Base-by-base conservation (phyloP, 2,329 filamentous ascomycete species). In the Emmonsia crescens region DNA sequence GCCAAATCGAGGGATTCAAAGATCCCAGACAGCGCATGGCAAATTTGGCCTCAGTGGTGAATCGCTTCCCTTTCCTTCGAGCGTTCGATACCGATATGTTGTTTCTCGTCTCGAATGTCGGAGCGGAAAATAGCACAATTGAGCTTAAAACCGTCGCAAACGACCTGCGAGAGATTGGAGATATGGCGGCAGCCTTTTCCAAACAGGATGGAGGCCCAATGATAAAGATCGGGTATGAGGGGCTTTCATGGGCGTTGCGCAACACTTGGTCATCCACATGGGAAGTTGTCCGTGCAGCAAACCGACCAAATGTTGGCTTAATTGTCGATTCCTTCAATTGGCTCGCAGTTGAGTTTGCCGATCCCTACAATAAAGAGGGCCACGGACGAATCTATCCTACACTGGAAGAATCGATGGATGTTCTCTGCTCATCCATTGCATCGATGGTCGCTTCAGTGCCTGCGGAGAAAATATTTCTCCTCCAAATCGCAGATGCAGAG, bases 261-360 rank as follows among this genome's bases (percentile, higher is more conserved):
- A 57, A 57, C 38, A 57, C 55, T 29, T 57, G 55, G 55, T 46
- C 55, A 44, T 57, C 55, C 55, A 57, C 55, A 57, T 57, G 55
- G 55, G 55, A 57, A 38, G 55, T 57, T 24, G 55, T 57, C 24
- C 55, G 55, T 57, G 38, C 55, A 10, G 55, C 38, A 31, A 57
- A 57, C 38, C 38, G 55, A 10, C 55, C 55, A 31, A 57, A 57
- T 21, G 36, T 57, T 44, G 55, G 55, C 6, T 21, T 57, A n/a
- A 57, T 57, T 9, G 38, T 57, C 19, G 55, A 57, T 57, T 57
- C 55, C 9, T 57, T 57, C 16, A 57, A 57, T 21, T 57, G 55
- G 55, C 55, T 57, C 9, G 55, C 55, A n/a, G 55, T 57, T 29
- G 55, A 57, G 38, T 57, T 57, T 42, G 55, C 55, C 9, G 55